A percentile compares a stretch with the other conserved stretches of the same genome.
Conservation (phyloP, 2,329 filamentous ascomycete species). For the Verticillium isaacii region DNA sequence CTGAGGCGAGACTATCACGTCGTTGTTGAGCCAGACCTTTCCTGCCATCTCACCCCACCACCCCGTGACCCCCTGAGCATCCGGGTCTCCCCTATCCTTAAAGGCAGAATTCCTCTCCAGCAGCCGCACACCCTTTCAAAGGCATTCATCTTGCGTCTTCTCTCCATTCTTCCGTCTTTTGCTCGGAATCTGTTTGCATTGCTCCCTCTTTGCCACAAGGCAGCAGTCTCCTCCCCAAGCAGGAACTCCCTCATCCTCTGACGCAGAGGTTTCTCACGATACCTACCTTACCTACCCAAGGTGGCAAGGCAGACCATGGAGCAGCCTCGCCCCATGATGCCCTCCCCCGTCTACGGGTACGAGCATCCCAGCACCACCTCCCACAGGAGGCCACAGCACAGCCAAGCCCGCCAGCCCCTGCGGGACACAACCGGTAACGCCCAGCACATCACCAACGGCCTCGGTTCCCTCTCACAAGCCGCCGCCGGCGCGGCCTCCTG, state of each 20-base stretch:
- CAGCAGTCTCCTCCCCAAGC: neutral
- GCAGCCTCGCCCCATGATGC: conserved; percentile 40
- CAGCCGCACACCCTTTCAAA: neutral
- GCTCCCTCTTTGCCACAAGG: conserved; percentile 1
- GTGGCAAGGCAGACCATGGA: conserved; percentile 8
- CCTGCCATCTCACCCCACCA: neutral
- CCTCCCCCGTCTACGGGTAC: conserved; percentile 41
- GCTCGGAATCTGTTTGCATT: conserved; percentile 5
- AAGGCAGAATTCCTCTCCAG: conserved; percentile 5
- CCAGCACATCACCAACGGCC: conserved; percentile 23
- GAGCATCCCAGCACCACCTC: conserved; percentile 36
- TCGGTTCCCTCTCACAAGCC: neutral
- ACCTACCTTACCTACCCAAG: neutral
- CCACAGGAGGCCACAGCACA: conserved; percentile 18
- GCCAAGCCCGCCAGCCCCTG: conserved; percentile 31
- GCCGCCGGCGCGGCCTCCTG: conserved; percentile 22
- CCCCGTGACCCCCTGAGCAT: neutral
- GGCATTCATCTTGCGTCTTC: conserved; percentile 3
- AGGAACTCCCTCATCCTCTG: neutral
- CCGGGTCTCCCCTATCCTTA: neutral
- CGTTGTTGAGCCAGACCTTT: neutral
- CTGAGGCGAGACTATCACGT: neutral
- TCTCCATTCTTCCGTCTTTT: conserved; percentile 1
- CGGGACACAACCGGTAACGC: conserved; percentile 49
- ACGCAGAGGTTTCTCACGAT: neutral